Base-by-base conservation (phyloP, 768 basidiomycete genomes). In the Ramaria sp. region DNA sequence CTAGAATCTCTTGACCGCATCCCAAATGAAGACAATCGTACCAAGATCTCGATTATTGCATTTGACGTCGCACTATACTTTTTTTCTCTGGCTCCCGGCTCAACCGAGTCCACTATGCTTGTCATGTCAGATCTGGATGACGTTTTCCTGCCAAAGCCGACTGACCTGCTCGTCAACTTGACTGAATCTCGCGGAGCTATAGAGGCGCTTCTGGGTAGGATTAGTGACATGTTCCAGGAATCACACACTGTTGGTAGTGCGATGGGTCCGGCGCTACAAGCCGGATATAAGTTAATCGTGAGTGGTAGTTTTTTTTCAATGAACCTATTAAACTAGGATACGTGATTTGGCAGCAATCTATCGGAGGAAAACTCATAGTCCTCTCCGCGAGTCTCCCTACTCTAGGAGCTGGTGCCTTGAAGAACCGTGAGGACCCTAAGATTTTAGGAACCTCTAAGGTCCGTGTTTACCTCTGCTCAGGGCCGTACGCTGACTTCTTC, bases 201-300 rank as follows among this genome's bases (percentile, higher is more conserved):
- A 47, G 95, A 98, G 67, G 72, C 77, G 15, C 78, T 99, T 22
- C 79, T 99, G 1, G 81, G 84, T 17, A 75, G 87, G 53, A 77
- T 99, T 55, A 88, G 84, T 63, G 95, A 94, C 57, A 98, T 99
- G 95, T 99, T 98, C 81, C 82, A 88, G 69, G 95, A 98, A n/a
- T 91, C 91, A 59, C 86, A 85, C 66, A 84, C 85, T 30, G 84
- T 94, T 57, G 95, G 94, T 3, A 94, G 89, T 69, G 96, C 96
- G 2, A 73, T 98, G 64, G 94, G 96, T 27, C 90, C 95, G 17
- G 96, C 91, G 27, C 73, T 98, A 43, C 93, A 97, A 68, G 93
- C 93, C 41, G 96, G 91, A 31, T 96, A 88, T 75, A 95, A 97
- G 73, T 69, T 99, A 61, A 92, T 96, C 80, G 91, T 89, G 64